Conservation (phyloP, 306 rosid species). For the Dalbergia cultrata region DNA sequence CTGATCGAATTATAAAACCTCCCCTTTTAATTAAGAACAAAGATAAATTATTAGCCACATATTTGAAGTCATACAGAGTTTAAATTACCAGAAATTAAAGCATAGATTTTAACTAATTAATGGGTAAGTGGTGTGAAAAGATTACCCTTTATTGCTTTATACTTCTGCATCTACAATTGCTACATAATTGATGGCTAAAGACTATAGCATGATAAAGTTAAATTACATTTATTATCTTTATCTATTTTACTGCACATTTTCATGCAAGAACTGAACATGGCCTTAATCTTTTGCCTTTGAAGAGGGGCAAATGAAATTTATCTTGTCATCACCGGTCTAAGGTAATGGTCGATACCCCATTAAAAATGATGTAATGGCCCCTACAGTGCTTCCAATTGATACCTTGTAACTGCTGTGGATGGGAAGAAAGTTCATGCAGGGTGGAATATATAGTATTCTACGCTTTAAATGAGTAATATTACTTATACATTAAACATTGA, state of each 20-base stretch:
- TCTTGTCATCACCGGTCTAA: constrained; percentile 29
- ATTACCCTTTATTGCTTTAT: not conserved
- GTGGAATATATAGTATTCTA: not conserved
- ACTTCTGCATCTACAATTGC: not conserved
- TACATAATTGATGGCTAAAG: constrained; percentile 10
- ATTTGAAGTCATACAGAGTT: not conserved
- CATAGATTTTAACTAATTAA: constrained; percentile 32
- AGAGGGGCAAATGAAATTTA: constrained; percentile 29
- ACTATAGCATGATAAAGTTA: constrained; percentile 1
- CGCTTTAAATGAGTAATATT: constrained; percentile 9
- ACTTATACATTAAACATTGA: too few relatives aligned
- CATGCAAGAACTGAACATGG: constrained; percentile 39
- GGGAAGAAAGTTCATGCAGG: constrained; percentile 12
- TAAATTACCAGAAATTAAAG: constrained; percentile 22
- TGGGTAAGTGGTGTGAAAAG: constrained; percentile 1
- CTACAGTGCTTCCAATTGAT: constrained; percentile 24
- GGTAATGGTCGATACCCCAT: not conserved
- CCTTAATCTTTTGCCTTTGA: constrained; percentile 6
- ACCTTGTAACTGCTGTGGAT: constrained; percentile 1
- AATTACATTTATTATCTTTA: constrained; percentile 8
- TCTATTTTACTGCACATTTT: constrained; percentile 25
- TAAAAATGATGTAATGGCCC: constrained; percentile 13
- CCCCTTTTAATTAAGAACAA: not conserved
- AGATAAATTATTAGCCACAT: constrained; percentile 25
- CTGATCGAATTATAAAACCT: constrained; percentile 4